Conservation (phyloP, 192 early-diverging fungal genomes). For the Mortierella hygrophila region DNA sequence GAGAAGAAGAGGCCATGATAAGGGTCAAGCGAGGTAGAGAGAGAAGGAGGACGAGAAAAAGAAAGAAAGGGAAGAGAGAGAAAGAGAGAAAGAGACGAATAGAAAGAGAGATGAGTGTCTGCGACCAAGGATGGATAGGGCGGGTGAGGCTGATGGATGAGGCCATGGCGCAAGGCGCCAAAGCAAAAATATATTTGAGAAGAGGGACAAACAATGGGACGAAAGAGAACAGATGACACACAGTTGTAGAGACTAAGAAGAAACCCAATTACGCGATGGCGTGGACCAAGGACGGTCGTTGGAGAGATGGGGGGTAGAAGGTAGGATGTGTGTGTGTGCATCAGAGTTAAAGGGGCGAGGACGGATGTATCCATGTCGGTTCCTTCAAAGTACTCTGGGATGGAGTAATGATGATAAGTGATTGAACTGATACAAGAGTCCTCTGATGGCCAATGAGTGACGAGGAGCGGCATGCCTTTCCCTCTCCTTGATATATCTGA, state of each 20-base stretch:
- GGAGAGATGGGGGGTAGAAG: too few species aligned
- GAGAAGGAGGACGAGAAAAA: not conserved
- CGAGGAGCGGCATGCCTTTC: not conserved
- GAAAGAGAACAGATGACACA: too few species aligned
- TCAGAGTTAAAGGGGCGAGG: too few species aligned
- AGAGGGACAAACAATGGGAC: too few species aligned
- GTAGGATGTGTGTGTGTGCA: too few species aligned
- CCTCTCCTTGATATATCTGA: not conserved
- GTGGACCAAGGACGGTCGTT: too few species aligned
- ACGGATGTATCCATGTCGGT: too few species aligned
- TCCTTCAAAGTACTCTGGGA: too few species aligned
- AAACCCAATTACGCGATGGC: too few species aligned
- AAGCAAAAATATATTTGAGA: not conserved
- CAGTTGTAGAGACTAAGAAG: too few species aligned
- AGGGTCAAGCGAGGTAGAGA: not conserved
- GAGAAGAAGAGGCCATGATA: not conserved
- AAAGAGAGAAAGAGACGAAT: not conserved
- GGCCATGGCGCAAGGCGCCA: not conserved
- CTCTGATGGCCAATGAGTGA: not conserved
- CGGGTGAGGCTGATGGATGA: not conserved
- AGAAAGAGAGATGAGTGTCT: not conserved
- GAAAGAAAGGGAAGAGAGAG: not conserved
- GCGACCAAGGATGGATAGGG: not conserved
- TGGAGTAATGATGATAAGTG: too few species aligned
- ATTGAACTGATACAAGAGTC: too few species aligned